A percentile compares a stretch with the other conserved stretches of the same genome.
phyloP scores from a whole-genome alignment of 179 eudicot genomes.

The Silene coronaria region DNA sequence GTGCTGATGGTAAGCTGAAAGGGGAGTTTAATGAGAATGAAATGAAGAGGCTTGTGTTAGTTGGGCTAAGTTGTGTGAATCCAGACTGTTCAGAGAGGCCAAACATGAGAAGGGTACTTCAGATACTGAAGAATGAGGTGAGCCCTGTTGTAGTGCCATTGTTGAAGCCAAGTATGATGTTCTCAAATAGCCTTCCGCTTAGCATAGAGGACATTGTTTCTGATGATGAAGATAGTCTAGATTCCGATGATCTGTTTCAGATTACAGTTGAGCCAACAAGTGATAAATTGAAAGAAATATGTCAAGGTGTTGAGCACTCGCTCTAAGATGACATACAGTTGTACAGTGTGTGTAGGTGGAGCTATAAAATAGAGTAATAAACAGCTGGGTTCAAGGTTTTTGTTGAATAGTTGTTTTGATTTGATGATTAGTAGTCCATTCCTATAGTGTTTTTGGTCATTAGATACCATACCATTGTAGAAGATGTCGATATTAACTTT shows the following conservation, averaged over 20 bases:
- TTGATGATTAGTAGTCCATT: not conserved
- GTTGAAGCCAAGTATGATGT: slow-evolving; percentile 59
- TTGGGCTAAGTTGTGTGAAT: slow-evolving; percentile 73
- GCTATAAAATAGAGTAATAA: not conserved
- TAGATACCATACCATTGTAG: too few relatives aligned
- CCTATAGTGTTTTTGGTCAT: not conserved
- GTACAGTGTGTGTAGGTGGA: not conserved
- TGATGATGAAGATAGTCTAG: slow-evolving; percentile 42
- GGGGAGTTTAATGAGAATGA: slow-evolving; percentile 48
- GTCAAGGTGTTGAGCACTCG: not conserved
- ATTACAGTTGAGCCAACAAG: slow-evolving; percentile 22
- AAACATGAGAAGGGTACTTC: slow-evolving; percentile 72
- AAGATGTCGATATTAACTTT: too few relatives aligned
- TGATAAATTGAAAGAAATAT: slow-evolving; percentile 21
- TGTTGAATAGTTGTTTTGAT: slow-evolving; percentile 1
- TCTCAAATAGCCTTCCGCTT: slow-evolving; percentile 57
- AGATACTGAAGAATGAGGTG: slow-evolving; percentile 57
- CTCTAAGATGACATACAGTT: not conserved
- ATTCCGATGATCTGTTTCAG: slow-evolving; percentile 31
- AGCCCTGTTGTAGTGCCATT: slow-evolving; percentile 51
- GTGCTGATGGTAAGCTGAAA: slow-evolving; percentile 48
- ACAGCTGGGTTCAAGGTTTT: slow-evolving; percentile 10
- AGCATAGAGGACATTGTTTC: slow-evolving; percentile 58
- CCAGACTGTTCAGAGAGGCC: slow-evolving; percentile 71
- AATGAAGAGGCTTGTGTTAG: slow-evolving; percentile 52